These are phyloP conservation scores for Westerdykella aurantiaca DNA, from an alignment of 2,329 filamentous ascomycete genomes.

Conservation along the genomic window DNA sequence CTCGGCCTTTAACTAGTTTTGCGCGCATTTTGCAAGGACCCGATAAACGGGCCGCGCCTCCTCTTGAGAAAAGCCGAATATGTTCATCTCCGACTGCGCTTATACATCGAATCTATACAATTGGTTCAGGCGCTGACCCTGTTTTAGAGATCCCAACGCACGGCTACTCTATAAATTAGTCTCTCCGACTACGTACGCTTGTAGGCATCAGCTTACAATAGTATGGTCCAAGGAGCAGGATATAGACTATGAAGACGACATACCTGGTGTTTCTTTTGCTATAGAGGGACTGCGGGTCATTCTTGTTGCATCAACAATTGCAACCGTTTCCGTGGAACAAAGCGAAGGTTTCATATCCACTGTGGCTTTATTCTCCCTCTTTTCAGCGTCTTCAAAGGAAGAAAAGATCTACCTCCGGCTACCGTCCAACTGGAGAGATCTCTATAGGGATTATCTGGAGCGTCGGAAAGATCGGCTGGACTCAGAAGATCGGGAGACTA, in stretches of 20 bases:
- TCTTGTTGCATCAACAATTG: constrained; percentile 69
- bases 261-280: constrained; percentile 40
- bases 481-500: constrained; percentile 59
- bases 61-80: too few relatives aligned
- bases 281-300: constrained; percentile 47
- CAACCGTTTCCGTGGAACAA: constrained; percentile 69
- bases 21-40: too few relatives aligned
- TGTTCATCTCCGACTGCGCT: too few relatives aligned
- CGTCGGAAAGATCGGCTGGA: constrained; percentile 66
- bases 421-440: constrained; percentile 73
- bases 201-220: constrained; percentile 68
- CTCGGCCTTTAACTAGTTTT: too few relatives aligned
- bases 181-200: constrained; percentile 68
- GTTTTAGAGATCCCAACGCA: constrained; percentile 59
- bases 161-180: constrained; percentile 63
- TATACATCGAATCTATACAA: not conserved
- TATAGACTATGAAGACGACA: constrained; percentile 38
- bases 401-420: constrained; percentile 78
- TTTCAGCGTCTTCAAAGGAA: constrained; percentile 70
- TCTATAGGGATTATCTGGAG: constrained; percentile 75
- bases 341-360: constrained; percentile 85
- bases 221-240: constrained; percentile 72
- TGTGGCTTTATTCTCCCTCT: constrained; percentile 73
- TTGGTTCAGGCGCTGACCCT: not conserved
- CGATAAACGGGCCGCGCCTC: too few relatives aligned